These are phyloP conservation scores for Fusarium albidum DNA, from an alignment of 2,329 filamentous ascomycete genomes.

Conservation along the genomic window DNA sequence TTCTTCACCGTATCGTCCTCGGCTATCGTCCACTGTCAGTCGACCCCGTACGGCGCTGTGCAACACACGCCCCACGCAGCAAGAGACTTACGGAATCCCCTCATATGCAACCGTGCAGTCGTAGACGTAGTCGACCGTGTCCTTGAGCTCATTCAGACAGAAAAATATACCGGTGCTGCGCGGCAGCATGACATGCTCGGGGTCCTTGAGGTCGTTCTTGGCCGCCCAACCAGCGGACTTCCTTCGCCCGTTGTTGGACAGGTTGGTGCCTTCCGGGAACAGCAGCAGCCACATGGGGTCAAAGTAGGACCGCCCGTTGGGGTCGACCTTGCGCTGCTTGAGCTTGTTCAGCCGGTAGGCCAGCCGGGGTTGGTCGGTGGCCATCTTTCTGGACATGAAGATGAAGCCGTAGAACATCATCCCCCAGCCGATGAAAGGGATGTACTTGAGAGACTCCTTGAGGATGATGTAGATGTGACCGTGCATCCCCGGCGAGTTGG, in stretches of 20 bases:
- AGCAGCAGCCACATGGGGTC: conserved; percentile 92
- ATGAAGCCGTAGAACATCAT: conserved; percentile 92
- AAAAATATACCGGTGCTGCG: conserved; percentile 83
- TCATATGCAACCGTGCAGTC: conserved; percentile 97
- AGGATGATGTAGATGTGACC: conserved; percentile 90
- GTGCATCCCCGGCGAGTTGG: conserved; percentile 76
- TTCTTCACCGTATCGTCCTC: conserved; percentile 86
- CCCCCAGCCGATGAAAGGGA: conserved; percentile 81
- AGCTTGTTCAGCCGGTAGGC: conserved; percentile 77
- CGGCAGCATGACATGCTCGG: conserved; percentile 78
- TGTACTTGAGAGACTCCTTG: conserved; percentile 84
- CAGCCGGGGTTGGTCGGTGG: conserved; percentile 78
- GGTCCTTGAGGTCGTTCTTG: conserved; percentile 77
- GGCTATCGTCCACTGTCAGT: conserved; percentile 54
- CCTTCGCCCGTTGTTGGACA: conserved; percentile 73
- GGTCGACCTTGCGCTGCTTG: conserved; percentile 63
- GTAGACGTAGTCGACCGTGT: conserved; percentile 82
- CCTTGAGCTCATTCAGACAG: conserved; percentile 77
- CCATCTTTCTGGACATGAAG: conserved; percentile 91
- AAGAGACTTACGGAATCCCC: conserved; percentile 79
- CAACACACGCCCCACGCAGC: background rate
- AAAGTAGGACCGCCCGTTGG: conserved; percentile 62
- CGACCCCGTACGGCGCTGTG: conserved; percentile 11
- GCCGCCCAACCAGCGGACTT: conserved; percentile 80
- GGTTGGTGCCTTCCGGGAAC: conserved; percentile 88